Conservation (phyloP, 108 stramenopile genomes). For the Fragilariopsis cylindrus region DNA sequence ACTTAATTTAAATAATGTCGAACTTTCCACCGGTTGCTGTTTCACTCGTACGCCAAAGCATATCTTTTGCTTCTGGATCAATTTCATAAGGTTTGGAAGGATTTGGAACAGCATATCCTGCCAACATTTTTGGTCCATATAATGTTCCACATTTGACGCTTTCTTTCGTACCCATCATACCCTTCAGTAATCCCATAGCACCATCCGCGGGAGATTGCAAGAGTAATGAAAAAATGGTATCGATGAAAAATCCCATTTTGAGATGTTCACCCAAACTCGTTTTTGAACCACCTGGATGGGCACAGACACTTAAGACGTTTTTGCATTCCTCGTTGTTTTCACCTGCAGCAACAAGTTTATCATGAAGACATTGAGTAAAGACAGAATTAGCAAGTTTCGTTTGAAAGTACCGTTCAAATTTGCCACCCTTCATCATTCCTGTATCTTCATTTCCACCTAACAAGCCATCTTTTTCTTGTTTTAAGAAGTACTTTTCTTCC, state of each 20-base stretch:
- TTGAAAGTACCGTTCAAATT: conserved; percentile 51
- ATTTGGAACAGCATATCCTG: conserved; percentile 6
- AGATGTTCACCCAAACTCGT: conserved; percentile 8
- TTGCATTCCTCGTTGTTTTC: neutral
- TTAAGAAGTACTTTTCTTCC: conserved; percentile 46
- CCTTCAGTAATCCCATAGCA: conserved; percentile 27
- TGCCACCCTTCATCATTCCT: conserved; percentile 1
- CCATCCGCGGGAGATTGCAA: conserved; percentile 28
- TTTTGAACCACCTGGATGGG: conserved; percentile 13
- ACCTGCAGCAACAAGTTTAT: conserved; percentile 20
- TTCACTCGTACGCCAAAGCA: conserved; percentile 27
- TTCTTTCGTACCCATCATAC: conserved; percentile 5
- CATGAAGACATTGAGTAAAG: conserved; percentile 44
- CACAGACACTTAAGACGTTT: conserved; percentile 14
- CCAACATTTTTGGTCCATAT: conserved; percentile 17
- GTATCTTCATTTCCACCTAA: conserved; percentile 36
- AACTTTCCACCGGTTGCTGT: conserved; percentile 26
- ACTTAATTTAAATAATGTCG: conserved; percentile 2
- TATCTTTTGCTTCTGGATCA: conserved; percentile 13
- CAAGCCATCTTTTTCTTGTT: conserved; percentile 41
- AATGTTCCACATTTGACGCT: conserved; percentile 7
- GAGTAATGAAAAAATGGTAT: neutral
- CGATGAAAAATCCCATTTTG: neutral
- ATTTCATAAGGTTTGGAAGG: conserved; percentile 17
- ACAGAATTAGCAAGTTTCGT: conserved; percentile 64